Evolutionary conservation across 176 grass and related monocot genomes (phyloP).

Genomic region (Triticum timopheevii): DNA sequence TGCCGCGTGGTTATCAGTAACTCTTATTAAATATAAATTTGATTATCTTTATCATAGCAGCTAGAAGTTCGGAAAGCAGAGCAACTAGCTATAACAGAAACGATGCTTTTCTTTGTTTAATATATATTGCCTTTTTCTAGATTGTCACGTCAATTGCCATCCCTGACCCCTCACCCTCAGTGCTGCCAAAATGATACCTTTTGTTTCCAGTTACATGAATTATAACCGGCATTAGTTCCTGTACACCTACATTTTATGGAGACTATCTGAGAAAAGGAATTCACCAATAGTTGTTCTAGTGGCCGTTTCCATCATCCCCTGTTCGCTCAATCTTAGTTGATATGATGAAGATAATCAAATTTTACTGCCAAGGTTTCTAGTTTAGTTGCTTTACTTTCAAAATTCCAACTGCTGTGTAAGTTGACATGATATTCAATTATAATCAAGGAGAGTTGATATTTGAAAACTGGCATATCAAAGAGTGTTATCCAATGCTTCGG

Average conservation of each 20-base stretch:
- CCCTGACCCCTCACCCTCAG: background rate
- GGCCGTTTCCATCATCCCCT: background rate
- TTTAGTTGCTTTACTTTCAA: background rate
- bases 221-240: background rate
- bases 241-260: background rate
- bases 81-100: background rate
- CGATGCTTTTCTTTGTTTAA: background rate
- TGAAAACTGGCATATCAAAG: constrained; percentile 2
- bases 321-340: background rate
- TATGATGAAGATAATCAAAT: background rate
- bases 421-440: background rate
- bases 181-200: background rate
- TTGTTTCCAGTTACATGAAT: background rate
- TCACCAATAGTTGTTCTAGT: background rate
- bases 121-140: background rate
- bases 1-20: background rate
- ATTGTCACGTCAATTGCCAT: background rate
- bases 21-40: too few species aligned
- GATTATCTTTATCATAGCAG: background rate
- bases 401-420: background rate
- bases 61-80: background rate
- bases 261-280: background rate
- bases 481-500: background rate
- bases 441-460: background rate
- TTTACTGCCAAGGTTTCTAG: background rate